Conservation (phyloP, 83 land plant species). For the Picea engelmannii region DNA sequence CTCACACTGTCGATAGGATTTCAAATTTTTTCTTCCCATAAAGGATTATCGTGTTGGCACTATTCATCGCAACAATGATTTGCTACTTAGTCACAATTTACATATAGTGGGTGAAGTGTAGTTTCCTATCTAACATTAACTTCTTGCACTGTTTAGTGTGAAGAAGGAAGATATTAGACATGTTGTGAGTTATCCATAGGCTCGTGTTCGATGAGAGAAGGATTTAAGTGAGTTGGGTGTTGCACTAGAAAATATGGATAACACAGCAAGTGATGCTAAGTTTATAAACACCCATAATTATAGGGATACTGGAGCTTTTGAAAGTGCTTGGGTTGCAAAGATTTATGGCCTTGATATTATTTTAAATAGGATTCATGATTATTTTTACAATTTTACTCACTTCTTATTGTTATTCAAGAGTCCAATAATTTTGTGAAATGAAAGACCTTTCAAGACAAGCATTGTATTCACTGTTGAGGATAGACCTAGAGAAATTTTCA, state of each 20-base stretch:
- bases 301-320: slow-evolving; percentile 54
- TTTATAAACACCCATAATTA: slow-evolving; percentile 43
- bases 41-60: slow-evolving; percentile 70
- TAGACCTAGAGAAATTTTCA: too few species aligned
- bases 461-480: too few species aligned
- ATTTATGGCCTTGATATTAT: slow-evolving; percentile 36
- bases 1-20: too few species aligned
- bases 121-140: slow-evolving; percentile 78
- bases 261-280: slow-evolving; percentile 48
- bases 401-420: too few species aligned
- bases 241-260: slow-evolving; percentile 20
- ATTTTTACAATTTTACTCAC: too few species aligned
- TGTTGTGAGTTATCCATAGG: slow-evolving; percentile 55
- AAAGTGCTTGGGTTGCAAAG: slow-evolving; percentile 28
- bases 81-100: slow-evolving; percentile 72
- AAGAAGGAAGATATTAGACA: slow-evolving; percentile 44
- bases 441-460: too few species aligned
- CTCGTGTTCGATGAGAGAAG: slow-evolving; percentile 40
- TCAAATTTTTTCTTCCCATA: slow-evolving; percentile 38
- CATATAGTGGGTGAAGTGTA: slow-evolving; percentile 78
- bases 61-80: slow-evolving; percentile 73
- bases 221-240: slow-evolving; percentile 23
- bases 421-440: too few species aligned
- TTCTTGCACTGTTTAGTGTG: slow-evolving; percentile 67
- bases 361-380: slow-evolving; percentile 30